Evolutionary conservation across 345 rosid genomes (phyloP), one percentile per base, ranked within the genome.

Genomic region (Physaria fendleri): DNA sequence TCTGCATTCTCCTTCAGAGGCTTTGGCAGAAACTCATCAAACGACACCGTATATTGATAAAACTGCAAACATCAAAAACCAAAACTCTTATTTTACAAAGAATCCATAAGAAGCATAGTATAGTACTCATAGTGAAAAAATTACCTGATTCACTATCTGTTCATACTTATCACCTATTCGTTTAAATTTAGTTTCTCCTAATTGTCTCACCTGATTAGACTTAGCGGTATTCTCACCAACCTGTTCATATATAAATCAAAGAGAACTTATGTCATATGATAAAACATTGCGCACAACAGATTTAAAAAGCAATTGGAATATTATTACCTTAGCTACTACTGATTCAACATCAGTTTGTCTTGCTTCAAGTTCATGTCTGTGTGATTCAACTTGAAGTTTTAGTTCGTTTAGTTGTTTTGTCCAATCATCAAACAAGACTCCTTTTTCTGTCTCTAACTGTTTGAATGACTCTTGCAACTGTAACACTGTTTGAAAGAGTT

Each of bases 61-160:
- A n/a, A n/a, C n/a, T n/a, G n/a, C n/a, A n/a, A n/a, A n/a, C n/a
- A n/a, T n/a, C n/a, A n/a, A n/a, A n/a, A n/a, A n/a, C n/a, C n/a
- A n/a, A n/a, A n/a, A n/a, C n/a, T n/a, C n/a, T n/a, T n/a, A n/a
- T n/a, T n/a, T n/a, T n/a, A n/a, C n/a, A n/a, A n/a, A n/a, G n/a
- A n/a, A n/a, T n/a, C n/a, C n/a, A n/a, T n/a, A n/a, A n/a, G n/a
- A n/a, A n/a, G n/a, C n/a, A n/a, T n/a, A n/a, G n/a, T n/a, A n/a
- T n/a, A n/a, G n/a, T n/a, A n/a, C n/a, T n/a, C n/a, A n/a, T n/a
- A n/a, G n/a, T n/a, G n/a, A 29, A 4, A 52, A 40, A n/a, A n/a
- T n/a, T n/a, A 93, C 99, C 95, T 93, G 82, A 67, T 82, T 75
- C 24, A 77, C 77, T 32, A 85, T 60, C 75, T 83, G 86, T 72